Evolutionary conservation across 352 stramenopile genomes (phyloP).

Genomic region (Thalassiosira oceanica): DNA sequence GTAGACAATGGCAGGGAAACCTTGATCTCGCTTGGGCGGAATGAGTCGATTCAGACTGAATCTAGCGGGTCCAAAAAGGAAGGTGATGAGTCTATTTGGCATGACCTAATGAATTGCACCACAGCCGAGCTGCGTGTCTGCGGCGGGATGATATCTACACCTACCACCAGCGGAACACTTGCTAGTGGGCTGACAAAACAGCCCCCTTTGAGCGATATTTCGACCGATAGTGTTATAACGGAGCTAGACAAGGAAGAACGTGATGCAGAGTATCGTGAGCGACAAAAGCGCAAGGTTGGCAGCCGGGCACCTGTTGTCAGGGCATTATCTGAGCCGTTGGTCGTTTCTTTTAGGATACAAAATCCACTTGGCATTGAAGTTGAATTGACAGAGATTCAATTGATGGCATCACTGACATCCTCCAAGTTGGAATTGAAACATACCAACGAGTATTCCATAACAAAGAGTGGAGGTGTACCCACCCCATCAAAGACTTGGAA

Average conservation of each 20-base stretch:
- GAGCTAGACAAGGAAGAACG: constrained; percentile 76
- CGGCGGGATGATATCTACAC: no score
- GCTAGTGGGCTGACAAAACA: constrained; percentile 15
- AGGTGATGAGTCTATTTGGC: constrained; percentile 62
- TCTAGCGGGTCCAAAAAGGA: background rate
- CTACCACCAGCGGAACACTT: no score
- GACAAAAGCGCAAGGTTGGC: constrained; percentile 52
- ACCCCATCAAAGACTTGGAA: constrained; percentile 41
- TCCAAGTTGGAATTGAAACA: constrained; percentile 31
- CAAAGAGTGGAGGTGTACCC: constrained; percentile 15
- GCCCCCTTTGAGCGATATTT: constrained; percentile 50
- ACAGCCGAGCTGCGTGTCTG: constrained; percentile 63
- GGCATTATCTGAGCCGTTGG: constrained; percentile 64
- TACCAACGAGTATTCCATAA: constrained; percentile 70
- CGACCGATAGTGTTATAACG: constrained; percentile 59
- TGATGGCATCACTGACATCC: constrained; percentile 68
- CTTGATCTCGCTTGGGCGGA: constrained; percentile 10
- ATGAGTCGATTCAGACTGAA: constrained; percentile 18
- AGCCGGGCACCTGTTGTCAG: constrained; percentile 40
- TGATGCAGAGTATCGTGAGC: constrained; percentile 47
- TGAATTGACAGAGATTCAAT: constrained; percentile 69
- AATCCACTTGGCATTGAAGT: constrained; percentile 74
- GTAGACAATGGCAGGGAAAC: constrained; percentile 42
- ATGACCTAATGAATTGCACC: constrained; percentile 62
- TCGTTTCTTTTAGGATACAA: constrained; percentile 58